Evolutionary conservation across 495 filamentous ascomycete species (phyloP).

Genomic region (Penicillium psychrofluorescens): DNA sequence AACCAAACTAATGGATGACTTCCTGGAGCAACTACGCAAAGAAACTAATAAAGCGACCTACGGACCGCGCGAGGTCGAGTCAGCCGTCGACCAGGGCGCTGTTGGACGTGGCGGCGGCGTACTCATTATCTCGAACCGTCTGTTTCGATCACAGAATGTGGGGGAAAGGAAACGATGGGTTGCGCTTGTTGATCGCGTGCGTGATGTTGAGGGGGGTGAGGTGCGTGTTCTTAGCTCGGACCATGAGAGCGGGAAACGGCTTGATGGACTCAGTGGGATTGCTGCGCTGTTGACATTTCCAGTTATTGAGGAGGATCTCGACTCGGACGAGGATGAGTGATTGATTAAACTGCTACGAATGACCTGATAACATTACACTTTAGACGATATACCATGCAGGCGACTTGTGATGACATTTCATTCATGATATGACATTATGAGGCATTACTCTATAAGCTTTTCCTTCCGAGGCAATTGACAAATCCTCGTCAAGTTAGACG

Average conservation of each 20-base stretch:
- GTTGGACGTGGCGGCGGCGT: conserved; percentile 80
- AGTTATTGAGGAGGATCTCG: conserved; percentile 53
- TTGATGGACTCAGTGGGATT: conserved; percentile 80
- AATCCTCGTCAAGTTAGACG: no score
- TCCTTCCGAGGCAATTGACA: no score
- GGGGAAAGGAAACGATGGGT: conserved; percentile 76
- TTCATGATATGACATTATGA: no score
- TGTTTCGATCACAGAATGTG: conserved; percentile 84
- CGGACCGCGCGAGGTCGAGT: conserved; percentile 76
- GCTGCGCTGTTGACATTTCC: conserved; percentile 90
- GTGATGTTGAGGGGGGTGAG: conserved; percentile 75
- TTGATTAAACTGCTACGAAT: not conserved
- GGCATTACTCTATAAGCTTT: no score
- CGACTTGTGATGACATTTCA: no score
- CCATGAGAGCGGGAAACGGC: conserved; percentile 85
- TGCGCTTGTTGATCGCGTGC: conserved; percentile 81
- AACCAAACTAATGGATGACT: conserved; percentile 77
- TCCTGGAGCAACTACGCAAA: conserved; percentile 68
- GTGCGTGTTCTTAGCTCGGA: conserved; percentile 81
- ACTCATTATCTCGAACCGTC: conserved; percentile 72
- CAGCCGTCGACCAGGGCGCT: conserved; percentile 80
- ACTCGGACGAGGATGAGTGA: conserved; percentile 20
- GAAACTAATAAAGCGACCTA: conserved; percentile 93
- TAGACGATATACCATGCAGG: no score
- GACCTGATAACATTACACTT: not conserved